Conservation (phyloP, 805 yeast species). For the Kluyveromyces nonfermentans region DNA sequence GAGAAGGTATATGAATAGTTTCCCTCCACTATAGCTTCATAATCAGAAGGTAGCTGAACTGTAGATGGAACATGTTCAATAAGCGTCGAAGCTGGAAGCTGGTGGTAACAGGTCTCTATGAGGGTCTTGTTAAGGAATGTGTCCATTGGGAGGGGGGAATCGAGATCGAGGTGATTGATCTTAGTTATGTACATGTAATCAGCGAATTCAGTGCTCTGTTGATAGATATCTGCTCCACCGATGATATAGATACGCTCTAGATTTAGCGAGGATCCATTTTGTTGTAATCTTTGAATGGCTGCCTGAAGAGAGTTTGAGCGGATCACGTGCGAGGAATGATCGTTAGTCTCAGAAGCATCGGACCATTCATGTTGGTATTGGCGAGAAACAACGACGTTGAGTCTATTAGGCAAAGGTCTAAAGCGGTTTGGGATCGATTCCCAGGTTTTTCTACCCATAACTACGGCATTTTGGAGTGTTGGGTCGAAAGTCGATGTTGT, state of each 20-base stretch:
- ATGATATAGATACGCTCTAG: conserved; percentile 67
- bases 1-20: conserved; percentile 52
- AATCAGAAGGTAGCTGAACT: conserved; percentile 15
- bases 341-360: conserved; percentile 5
- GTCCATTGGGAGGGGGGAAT: conserved; percentile 47
- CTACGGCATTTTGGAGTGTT: conserved; percentile 56
- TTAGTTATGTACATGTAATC: conserved; percentile 63
- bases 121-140: conserved; percentile 44
- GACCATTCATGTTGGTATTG: conserved; percentile 12
- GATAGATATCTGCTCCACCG: conserved; percentile 89
- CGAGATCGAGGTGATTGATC: conserved; percentile 32
- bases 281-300: conserved; percentile 31
- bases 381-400: conserved; percentile 69
- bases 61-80: conserved; percentile 15
- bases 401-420: conserved; percentile 69
- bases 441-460: conserved; percentile 97
- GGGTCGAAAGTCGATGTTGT: conserved; percentile 40
- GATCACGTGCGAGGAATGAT: too few relatives aligned
- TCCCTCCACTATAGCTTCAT: conserved; percentile 32
- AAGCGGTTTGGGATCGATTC: conserved; percentile 80
- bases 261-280: conserved; percentile 10
- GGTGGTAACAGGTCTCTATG: conserved; percentile 4
- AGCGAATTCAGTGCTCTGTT: conserved; percentile 39
- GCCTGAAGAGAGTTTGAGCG: conserved; percentile 36
- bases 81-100: conserved; percentile 12